Base-by-base conservation (phyloP, 495 filamentous ascomycete genomes). In the Aspergillus leporis region DNA sequence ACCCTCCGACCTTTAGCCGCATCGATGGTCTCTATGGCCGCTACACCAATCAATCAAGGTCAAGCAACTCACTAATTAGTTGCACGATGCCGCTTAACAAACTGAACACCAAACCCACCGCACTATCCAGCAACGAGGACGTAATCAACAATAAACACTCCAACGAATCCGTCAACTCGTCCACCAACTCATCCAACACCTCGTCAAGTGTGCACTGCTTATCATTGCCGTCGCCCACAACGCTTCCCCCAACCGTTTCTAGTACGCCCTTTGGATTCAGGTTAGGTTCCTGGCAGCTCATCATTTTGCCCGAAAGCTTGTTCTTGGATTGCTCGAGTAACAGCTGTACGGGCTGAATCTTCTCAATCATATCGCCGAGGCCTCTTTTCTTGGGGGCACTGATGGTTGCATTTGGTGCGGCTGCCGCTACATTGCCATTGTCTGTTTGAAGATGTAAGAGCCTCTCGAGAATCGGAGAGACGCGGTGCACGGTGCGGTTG, bases 81-180 rank as follows among this genome's bases (percentile, higher is more conserved):
- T 58, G 4, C 18, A 52, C 10, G 12, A 58, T 23, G 4, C 56
- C 48, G 31, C 38, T 31, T 22, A 58, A 25, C 48, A 52, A 18
- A 40, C 43, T 51, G 5, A 32, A 14, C 22, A 52, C 46, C 34
- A 52, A 34, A 13, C 51, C 56, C 21, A 58, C 8, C 36, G 51
- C 56, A 14, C 56, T 47, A 32, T 18, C 48, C 16, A 58, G 13
- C 22, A 58, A 22, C 0, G 30, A 14, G 5, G 23, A 51, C 1
- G 38, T 21, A 45, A 58, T 36, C 47, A 48, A 51, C 34, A 58
- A 30, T 16, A 58, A 18, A 32, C 47, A 58, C 34, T 58, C 56
- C 12, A 58, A 5, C 13, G 48, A 19, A 43, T 43, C 48, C 47
- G 40, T 23, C 34, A 58, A 14, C 14, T 49, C 45, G 9, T 58